A percentile compares a stretch with the other conserved stretches of the same genome.
phyloP scores from a whole-genome alignment of 2,329 filamentous ascomycete genomes.

The Nigrospora sphaerica region DNA sequence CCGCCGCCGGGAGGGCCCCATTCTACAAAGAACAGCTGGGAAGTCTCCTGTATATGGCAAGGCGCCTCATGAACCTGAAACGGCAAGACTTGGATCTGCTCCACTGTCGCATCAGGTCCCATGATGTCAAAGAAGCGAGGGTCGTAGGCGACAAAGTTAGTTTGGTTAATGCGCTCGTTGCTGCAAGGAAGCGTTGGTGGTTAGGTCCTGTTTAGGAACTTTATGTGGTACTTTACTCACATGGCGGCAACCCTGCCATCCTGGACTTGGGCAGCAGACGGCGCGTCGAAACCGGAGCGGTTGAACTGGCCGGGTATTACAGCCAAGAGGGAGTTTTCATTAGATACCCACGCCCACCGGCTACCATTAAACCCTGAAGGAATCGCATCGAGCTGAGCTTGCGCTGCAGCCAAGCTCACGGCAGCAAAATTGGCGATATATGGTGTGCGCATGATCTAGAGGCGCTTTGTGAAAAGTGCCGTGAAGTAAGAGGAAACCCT shows the following conservation, averaged over 20 bases:
- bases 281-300: background rate
- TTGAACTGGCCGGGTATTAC: background rate
- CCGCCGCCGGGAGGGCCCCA: background rate
- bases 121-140: conserved; percentile 1
- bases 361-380: background rate
- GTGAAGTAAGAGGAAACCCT: background rate
- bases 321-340: background rate
- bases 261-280: background rate
- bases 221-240: background rate
- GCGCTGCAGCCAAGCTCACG: background rate
- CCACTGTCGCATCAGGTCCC: background rate
- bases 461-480: background rate
- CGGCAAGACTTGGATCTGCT: background rate
- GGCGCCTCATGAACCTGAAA: background rate
- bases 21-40: background rate
- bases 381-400: background rate
- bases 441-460: background rate
- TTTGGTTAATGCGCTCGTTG: background rate
- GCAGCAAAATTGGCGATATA: background rate
- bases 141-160: background rate
- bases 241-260: background rate
- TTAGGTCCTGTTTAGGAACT: no score
- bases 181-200: background rate
- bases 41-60: background rate
- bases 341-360: background rate